These are phyloP conservation scores for Puccinia horiana DNA, from an alignment of 1,284 basidiomycete species.

Conservation along the genomic window DNA sequence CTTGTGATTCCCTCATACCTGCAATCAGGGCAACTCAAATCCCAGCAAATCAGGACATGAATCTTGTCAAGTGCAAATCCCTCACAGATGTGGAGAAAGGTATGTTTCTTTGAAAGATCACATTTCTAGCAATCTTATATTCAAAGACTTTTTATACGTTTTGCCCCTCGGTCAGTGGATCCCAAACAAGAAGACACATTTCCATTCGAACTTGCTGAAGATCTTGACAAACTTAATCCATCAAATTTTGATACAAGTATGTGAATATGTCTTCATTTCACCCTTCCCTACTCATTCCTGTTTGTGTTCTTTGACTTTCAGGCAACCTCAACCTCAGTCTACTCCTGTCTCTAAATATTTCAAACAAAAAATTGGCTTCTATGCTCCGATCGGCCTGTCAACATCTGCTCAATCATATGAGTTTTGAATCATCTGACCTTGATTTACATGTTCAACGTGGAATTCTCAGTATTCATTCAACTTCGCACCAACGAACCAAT, in stretches of 20 bases:
- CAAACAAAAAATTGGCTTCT: neutral
- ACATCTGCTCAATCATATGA: neutral
- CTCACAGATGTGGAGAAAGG: neutral
- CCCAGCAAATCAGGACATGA: neutral
- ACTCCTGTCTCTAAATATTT: neutral
- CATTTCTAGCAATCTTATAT: neutral
- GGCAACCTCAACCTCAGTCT: neutral
- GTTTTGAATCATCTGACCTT: neutral
- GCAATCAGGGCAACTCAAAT: neutral
- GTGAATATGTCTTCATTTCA: neutral
- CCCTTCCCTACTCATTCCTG: neutral
- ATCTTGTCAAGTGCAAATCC: neutral
- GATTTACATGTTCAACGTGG: neutral
- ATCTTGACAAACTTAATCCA: neutral
- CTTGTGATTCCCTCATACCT: neutral
- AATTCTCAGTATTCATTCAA: neutral
- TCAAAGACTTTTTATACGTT: neutral
- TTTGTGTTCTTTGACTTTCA: neutral
- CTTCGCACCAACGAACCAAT: neutral
- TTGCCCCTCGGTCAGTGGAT: neutral
- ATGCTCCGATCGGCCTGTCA: constrained; percentile 9
- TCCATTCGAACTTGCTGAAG: neutral
- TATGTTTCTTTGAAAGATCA: neutral
- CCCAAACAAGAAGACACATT: neutral
- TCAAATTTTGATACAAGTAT: neutral